Evolutionary conservation across 257 asterid species (phyloP), one percentile per base, ranked within the genome.

Genomic region (Ballota nigra): DNA sequence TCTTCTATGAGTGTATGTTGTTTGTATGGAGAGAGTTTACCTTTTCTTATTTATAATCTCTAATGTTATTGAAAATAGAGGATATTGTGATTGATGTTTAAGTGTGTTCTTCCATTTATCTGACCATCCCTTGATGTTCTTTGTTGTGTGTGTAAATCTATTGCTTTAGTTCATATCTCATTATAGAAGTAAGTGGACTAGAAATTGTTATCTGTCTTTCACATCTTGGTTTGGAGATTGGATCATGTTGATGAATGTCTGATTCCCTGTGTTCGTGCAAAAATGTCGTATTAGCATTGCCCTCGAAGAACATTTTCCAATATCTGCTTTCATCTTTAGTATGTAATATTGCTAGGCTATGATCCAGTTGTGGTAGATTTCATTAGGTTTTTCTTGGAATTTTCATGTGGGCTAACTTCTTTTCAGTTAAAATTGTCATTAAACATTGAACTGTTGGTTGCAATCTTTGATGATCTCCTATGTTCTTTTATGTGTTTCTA

Each of bases 61-160:
- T 83, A 63, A 75, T 83, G 80, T 78, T 75, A 80, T 83, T 60
- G 67, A 58, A 80, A 69, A 83, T 78, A 78, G 82, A 69, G 20
- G 73, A 75, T 66, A 63, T 75, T 80, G 40, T 66, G 81, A 43
- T 75, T 77, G 81, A 31, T 78, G 38, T 47, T 53, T 40, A 59
- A 58, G 56, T 75, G 72, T 64, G 43, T 8, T 52, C 45, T 23
- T 29, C 61, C 43, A 49, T 69, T 18, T 66, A n/a, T n/a, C 24
- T 56, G 38, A n/a, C 56, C 31, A 10, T 71, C 13, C 23, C 26
- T 10, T 80, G 53, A n/a, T 69, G 70, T 59, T 74, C 67, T 77
- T 5, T 55, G 63, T 11, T 10, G 45, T 70, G n/a, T 59, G 19
- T 33, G 8, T 33, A 63, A 62, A 55, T 70, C 20, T 45, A 69